These are phyloP conservation scores for Raffaelea ambrosiae DNA, from an alignment of 2,329 filamentous ascomycete species.

Conservation along the genomic window DNA sequence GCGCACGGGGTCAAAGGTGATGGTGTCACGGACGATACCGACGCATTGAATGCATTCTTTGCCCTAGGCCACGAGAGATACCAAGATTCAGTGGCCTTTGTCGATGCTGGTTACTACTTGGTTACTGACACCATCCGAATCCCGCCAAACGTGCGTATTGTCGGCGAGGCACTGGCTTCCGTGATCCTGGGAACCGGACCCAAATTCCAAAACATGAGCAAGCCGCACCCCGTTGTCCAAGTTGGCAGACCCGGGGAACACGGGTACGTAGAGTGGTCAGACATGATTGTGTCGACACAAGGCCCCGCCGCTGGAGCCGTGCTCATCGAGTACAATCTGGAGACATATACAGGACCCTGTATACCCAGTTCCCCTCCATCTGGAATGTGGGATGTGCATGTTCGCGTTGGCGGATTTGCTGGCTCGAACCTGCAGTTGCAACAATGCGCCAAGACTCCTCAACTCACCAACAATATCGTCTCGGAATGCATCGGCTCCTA, in stretches of 20 bases:
- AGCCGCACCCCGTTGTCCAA: conserved; percentile 56
- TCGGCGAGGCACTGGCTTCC: conserved; percentile 49
- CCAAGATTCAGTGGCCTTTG: conserved; percentile 42
- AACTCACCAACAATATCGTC: conserved; percentile 19
- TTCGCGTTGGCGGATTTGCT: conserved; percentile 62
- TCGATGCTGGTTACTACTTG: conserved; percentile 56
- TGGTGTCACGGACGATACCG: conserved; percentile 66
- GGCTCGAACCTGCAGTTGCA: conserved; percentile 60
- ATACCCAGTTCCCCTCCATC: conserved; percentile 23
- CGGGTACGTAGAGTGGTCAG: conserved; percentile 61
- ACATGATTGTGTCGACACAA: conserved; percentile 62
- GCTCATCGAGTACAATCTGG: conserved; percentile 66
- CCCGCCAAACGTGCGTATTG: conserved; percentile 42
- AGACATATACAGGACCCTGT: conserved; percentile 23
- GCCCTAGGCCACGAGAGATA: conserved; percentile 22
- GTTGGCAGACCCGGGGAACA: conserved; percentile 50
- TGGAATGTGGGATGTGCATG: conserved; percentile 68
- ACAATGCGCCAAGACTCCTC: conserved; percentile 51
- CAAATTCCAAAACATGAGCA: conserved; percentile 46
- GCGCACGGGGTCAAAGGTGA: conserved; percentile 62
- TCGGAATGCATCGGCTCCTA: conserved; percentile 27
- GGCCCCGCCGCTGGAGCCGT: conserved; percentile 60
- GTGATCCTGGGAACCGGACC: conserved; percentile 48
- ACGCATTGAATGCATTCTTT: conserved; percentile 49
- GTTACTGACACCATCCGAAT: conserved; percentile 46